phyloP scores from a whole-genome alignment of 164 flowering plant species.

The Macadamia integrifolia region DNA sequence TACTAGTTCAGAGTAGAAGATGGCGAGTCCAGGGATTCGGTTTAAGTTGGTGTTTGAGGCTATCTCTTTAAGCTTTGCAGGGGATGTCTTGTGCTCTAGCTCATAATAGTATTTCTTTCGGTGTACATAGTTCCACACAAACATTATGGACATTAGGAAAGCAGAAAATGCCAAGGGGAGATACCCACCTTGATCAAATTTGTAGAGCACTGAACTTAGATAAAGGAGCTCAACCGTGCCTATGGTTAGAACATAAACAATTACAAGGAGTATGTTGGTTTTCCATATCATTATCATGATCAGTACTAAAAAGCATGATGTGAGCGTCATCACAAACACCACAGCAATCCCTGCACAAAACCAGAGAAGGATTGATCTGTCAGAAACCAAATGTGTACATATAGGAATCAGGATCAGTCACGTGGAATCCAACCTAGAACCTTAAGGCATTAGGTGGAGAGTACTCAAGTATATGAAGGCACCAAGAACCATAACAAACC shows the following conservation, averaged over 20 bases:
- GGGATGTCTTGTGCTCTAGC: constrained; percentile 10
- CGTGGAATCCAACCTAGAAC: no score
- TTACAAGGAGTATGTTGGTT: constrained; percentile 38
- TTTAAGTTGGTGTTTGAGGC: constrained; percentile 16
- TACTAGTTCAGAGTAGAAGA: constrained; percentile 61
- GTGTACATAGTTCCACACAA: constrained; percentile 27
- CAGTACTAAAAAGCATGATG: constrained; percentile 51
- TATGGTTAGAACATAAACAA: constrained; percentile 37
- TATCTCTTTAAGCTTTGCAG: constrained; percentile 28
- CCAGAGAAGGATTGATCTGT: no score
- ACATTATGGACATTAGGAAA: constrained; percentile 34
- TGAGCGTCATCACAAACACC: constrained; percentile 23
- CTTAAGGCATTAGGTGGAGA: no score
- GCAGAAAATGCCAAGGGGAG: constrained; percentile 57
- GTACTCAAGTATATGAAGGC: no score
- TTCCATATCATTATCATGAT: constrained; percentile 89
- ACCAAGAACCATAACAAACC: no score
- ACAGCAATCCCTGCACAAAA: constrained; percentile 53
- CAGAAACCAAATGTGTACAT: no score
- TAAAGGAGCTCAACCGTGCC: constrained; percentile 47
- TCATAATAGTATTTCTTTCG: constrained; percentile 61
- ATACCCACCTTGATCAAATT: constrained; percentile 51
- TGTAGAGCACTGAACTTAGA: constrained; percentile 44
- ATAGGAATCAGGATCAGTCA: no score
- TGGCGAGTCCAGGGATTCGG: constrained; percentile 24